Evolutionary conservation across 331 rosid genomes (phyloP).

Genomic region (Saraca asoca): DNA sequence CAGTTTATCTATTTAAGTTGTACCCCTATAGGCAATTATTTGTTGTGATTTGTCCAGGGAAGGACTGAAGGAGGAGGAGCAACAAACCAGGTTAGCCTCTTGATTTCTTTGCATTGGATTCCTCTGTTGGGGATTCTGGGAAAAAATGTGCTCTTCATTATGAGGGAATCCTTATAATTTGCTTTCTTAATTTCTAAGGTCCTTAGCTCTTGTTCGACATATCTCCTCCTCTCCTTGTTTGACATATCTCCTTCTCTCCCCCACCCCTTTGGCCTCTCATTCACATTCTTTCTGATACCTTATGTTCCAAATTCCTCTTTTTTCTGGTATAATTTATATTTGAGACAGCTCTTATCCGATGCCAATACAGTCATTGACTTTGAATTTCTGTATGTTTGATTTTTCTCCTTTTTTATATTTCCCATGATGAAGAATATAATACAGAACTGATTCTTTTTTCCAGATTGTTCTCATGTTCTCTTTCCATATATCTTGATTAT

Average conservation of each 20-base stretch:
- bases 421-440: neutral
- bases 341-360: conserved; percentile 15
- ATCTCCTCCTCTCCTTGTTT: neutral
- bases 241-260: neutral
- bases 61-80: conserved; percentile 56
- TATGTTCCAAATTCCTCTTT: conserved; percentile 8
- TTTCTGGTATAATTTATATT: neutral
- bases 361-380: conserved; percentile 11
- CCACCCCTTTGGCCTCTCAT: neutral
- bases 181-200: conserved; percentile 4
- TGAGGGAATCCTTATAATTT: conserved; percentile 26
- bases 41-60: conserved; percentile 58
- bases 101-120: conserved; percentile 36
- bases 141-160: conserved; percentile 17
- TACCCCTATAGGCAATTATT: conserved; percentile 44
- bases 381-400: conserved; percentile 3
- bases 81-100: conserved; percentile 47
- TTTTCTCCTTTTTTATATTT: conserved; percentile 12
- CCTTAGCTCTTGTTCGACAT: conserved; percentile 19
- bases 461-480: conserved; percentile 17
- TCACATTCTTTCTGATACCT: neutral
- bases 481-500: conserved; percentile 20
- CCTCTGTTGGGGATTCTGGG: conserved; percentile 37
- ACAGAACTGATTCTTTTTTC: conserved; percentile 4
- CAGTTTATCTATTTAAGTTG: conserved; percentile 28